phyloP scores from a whole-genome alignment of 2,329 filamentous ascomycete species.

The Pezicula radicicola region DNA sequence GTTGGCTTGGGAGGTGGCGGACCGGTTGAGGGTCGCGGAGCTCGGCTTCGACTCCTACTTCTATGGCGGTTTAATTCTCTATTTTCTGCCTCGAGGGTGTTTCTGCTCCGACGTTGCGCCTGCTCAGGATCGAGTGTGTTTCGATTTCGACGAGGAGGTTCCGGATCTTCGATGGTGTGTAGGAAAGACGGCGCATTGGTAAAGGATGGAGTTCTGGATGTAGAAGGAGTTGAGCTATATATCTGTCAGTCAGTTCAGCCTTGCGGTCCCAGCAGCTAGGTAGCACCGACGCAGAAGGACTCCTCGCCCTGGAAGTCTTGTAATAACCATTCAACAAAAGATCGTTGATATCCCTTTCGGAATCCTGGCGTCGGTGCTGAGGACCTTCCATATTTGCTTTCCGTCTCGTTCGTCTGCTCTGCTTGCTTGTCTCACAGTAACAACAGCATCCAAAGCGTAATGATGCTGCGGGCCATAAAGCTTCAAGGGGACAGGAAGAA shows the following conservation, averaged over 20 bases:
- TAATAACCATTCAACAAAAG: conserved; percentile 49
- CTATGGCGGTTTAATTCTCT: conserved; percentile 5
- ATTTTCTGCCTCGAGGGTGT: conserved; percentile 6
- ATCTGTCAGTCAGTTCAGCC: no score
- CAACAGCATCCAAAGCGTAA: not conserved
- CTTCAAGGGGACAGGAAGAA: not conserved
- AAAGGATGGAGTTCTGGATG: not conserved
- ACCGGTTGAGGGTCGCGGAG: conserved; percentile 6
- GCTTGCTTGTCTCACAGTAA: conserved; percentile 5
- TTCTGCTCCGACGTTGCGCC: no score
- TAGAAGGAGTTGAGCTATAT: no score
- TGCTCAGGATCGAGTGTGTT: no score
- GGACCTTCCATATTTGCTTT: conserved; percentile 9
- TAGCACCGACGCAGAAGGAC: conserved; percentile 27
- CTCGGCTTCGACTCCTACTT: conserved; percentile 17
- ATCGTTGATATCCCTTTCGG: conserved; percentile 39
- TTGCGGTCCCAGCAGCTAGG: no score
- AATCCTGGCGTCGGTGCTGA: conserved; percentile 5
- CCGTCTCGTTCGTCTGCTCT: conserved; percentile 1
- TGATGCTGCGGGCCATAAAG: not conserved
- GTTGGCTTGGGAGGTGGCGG: conserved; percentile 55
- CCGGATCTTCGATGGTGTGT: not conserved
- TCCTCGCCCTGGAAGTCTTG: conserved; percentile 42
- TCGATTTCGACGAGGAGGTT: no score
- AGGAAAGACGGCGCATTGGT: not conserved